Conservation (phyloP, 78 protist species). For the Andalucia godoyi region DNA sequence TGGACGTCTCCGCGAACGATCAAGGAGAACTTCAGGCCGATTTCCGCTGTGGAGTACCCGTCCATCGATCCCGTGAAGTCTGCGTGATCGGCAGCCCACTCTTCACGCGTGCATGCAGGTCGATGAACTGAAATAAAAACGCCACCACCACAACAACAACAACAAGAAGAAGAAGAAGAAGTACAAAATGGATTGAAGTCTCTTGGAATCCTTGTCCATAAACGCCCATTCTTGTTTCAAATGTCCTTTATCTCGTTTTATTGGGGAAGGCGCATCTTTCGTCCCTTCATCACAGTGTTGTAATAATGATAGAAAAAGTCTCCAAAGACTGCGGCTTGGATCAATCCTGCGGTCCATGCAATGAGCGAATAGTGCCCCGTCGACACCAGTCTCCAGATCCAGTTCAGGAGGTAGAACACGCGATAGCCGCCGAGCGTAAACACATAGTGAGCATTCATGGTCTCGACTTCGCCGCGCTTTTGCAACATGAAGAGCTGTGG, state of each 20-base stretch:
- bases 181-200: too few species aligned
- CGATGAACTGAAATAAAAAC: too few species aligned
- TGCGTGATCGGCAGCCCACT: too few species aligned
- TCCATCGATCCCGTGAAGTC: conserved; percentile 35
- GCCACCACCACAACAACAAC: too few species aligned
- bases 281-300: not conserved
- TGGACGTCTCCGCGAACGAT: conserved; percentile 64
- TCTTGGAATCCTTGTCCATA: too few species aligned
- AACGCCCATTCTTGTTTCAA: too few species aligned
- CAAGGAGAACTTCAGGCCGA: conserved; percentile 71
- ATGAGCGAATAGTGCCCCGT: conserved; percentile 57
- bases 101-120: too few species aligned
- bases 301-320: conserved; percentile 91
- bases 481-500: conserved; percentile 84
- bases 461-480: conserved; percentile 62
- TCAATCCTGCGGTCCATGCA: conserved; percentile 61
- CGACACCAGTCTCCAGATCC: conserved; percentile 73
- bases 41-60: conserved; percentile 42
- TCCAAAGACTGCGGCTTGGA: conserved; percentile 74
- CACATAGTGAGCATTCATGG: conserved; percentile 71
- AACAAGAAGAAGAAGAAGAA: too few species aligned
- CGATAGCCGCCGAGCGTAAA: conserved; percentile 73
- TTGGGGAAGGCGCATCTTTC: too few species aligned
- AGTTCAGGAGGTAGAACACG: conserved; percentile 82
- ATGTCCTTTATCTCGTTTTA: too few species aligned